A percentile compares a stretch with the other conserved stretches of the same genome.
Conservation (phyloP, 495 filamentous ascomycete species). For the Aspergillus incahuasiensis region DNA sequence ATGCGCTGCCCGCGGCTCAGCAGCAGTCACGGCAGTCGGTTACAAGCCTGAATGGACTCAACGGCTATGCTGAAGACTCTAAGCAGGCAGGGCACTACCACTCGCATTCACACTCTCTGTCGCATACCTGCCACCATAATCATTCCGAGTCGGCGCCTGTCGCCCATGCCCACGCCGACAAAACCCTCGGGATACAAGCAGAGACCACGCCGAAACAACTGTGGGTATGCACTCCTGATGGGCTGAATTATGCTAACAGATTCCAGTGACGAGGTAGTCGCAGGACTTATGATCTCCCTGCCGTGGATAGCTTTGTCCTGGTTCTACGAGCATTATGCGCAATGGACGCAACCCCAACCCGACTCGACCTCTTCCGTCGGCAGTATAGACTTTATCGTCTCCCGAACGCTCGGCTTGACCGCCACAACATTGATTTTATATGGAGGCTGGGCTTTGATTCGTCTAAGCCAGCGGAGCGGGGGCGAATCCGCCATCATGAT, state of each 20-base stretch:
- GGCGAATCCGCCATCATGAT: slow-evolving; percentile 14
- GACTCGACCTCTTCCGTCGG: slow-evolving; percentile 1
- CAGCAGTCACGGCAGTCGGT: slow-evolving; percentile 17
- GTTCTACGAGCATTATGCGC: slow-evolving; percentile 31
- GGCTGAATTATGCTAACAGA: slow-evolving; percentile 15
- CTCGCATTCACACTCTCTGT: slow-evolving; percentile 25
- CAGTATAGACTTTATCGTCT: slow-evolving; percentile 6
- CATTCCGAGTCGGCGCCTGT: slow-evolving; percentile 30
- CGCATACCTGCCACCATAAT: slow-evolving; percentile 13
- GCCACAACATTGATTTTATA: slow-evolving; percentile 26
- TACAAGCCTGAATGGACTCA: slow-evolving; percentile 16
- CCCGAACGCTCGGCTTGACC: slow-evolving; percentile 14
- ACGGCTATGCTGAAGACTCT: slow-evolving; percentile 20
- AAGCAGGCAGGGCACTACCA: slow-evolving; percentile 26
- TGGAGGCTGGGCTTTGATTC: slow-evolving; percentile 23
- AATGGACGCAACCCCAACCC: slow-evolving; percentile 14
- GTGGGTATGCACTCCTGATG: slow-evolving; percentile 6
- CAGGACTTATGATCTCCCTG: slow-evolving; percentile 29
- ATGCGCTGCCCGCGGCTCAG: slow-evolving; percentile 17
- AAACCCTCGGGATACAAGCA: neutral
- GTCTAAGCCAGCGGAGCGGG: slow-evolving; percentile 6
- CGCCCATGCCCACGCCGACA: slow-evolving; percentile 28
- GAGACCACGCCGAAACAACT: slow-evolving; percentile 3
- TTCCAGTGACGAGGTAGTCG: slow-evolving; percentile 29
- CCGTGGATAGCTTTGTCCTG: slow-evolving; percentile 43